Percentiles rank a stretch among this genome's conserved stretches.
Conservation (phyloP, 495 filamentous ascomycete species). For the Talaromyces borbonicus region DNA sequence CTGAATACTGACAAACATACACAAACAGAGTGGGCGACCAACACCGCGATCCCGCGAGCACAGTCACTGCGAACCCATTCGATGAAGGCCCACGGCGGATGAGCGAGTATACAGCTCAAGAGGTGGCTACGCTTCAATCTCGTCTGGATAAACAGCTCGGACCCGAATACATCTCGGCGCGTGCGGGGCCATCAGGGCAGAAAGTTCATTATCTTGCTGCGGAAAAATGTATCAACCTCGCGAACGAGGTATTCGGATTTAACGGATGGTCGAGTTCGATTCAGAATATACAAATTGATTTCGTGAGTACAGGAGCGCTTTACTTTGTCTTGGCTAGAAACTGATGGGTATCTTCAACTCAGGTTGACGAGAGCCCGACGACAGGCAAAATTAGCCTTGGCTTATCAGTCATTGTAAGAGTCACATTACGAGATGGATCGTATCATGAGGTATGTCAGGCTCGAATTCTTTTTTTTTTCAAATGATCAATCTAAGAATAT, state of each 20-base stretch:
- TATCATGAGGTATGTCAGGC: conserved; percentile 60
- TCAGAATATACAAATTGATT: conserved; percentile 82
- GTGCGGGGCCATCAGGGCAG: conserved; percentile 67
- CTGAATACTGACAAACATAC: not conserved
- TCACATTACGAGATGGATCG: conserved; percentile 84
- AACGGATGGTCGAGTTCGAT: conserved; percentile 96
- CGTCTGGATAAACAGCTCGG: conserved; percentile 89
- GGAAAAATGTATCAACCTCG: conserved; percentile 90
- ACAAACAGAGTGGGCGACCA: conserved; percentile 66
- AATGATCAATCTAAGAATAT: no score
- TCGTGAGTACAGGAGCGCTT: conserved; percentile 42
- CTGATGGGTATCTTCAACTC: conserved; percentile 16
- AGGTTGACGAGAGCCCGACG: conserved; percentile 54
- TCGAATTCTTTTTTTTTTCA: conserved; percentile 2
- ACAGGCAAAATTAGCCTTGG: conserved; percentile 69
- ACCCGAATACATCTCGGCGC: conserved; percentile 85
- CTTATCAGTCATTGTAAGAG: conserved; percentile 76
- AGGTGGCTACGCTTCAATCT: conserved; percentile 81
- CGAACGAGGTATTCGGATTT: conserved; percentile 97
- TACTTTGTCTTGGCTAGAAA: conserved; percentile 22
- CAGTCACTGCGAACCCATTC: conserved; percentile 61
- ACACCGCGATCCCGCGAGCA: conserved; percentile 37
- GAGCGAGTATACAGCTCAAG: conserved; percentile 71
- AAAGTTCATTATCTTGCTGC: conserved; percentile 87
- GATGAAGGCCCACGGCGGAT: conserved; percentile 57